Evolutionary conservation across 805 yeast genomes (phyloP), one percentile per base, ranked within the genome.

Genomic region (Lipomyces oligophaga): DNA sequence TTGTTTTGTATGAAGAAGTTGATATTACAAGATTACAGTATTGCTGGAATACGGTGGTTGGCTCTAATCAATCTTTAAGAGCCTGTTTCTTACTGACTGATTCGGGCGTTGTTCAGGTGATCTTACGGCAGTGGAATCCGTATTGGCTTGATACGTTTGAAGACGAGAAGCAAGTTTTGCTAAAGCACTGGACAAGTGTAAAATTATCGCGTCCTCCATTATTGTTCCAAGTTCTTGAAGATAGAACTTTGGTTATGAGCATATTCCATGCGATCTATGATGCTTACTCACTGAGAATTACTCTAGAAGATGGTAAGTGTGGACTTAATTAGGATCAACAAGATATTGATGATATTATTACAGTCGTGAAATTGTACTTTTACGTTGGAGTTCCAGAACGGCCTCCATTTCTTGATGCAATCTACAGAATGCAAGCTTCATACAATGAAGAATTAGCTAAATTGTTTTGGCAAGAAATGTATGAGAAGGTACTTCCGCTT

Each of bases 211-310:
- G 57, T 16, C 57, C 57, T 2, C 49, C 52, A 4, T 5, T 52
- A 7, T 24, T 45, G 3, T 34, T 52, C 21, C 28, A 43, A 18
- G 15, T 43, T 3, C 22, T 42, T 10, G 28, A 20, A 4, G 13
- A 21, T 1, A 18, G n/a, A 13, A 20, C 16, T 5, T 24, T 50
- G 7, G 28, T 30, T 25, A 15, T 55, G 30, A 43, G 47, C 6
- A 28, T 58, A 10, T 58, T 56, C 22, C 62, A 59, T 33, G 58
- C 58, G 2, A n/a, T 57, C 10, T 58, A 57, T 36, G 62, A 59
- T 33, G 62, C 58, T 5, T 16, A 33, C 25, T 53, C 59, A 8
- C 25, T 57, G 27, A 41, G 39, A 18, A 36, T 45, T 31, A 28
- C 57, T 3, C 34, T 52, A 15, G 39, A 49, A 6, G 60, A 59